Conservation (phyloP, 495 filamentous ascomycete genomes). For the Aspergillus wentii region DNA sequence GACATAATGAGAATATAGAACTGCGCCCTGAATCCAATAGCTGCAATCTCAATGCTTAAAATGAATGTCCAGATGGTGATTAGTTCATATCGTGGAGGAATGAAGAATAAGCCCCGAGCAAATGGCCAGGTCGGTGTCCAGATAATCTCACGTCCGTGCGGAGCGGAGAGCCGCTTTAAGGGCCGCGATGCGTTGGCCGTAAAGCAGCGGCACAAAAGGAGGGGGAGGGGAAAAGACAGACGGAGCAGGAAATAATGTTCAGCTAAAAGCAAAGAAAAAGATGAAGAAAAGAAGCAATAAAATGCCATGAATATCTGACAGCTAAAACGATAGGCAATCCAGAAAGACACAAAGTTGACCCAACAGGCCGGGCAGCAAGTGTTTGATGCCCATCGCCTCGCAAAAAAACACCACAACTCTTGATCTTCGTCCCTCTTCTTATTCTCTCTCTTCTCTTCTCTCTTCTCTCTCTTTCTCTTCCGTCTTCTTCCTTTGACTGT, state of each 20-base stretch:
- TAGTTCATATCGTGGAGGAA: too few species aligned
- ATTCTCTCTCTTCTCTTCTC: conserved; percentile 8
- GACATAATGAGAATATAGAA: too few species aligned
- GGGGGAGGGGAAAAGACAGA: conserved; percentile 16
- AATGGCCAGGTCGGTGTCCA: too few species aligned
- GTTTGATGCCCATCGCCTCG: conserved; percentile 7
- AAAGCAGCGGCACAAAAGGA: conserved; percentile 14
- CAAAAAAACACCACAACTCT: background rate
- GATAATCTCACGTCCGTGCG: background rate
- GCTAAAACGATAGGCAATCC: too few species aligned
- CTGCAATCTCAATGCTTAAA: too few species aligned
- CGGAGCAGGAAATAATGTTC: too few species aligned
- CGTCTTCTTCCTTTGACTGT: conserved; percentile 1
- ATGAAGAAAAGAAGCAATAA: conserved; percentile 2
- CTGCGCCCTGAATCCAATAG: too few species aligned
- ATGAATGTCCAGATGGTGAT: too few species aligned
- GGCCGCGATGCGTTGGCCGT: conserved; percentile 15
- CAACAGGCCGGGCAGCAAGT: conserved; percentile 3
- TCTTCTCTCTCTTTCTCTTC: conserved; percentile 4
- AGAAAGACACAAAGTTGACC: too few species aligned
- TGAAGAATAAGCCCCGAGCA: too few species aligned
- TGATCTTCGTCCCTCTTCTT: conserved; percentile 1
- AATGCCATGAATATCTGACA: too few species aligned
- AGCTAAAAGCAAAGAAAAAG: too few species aligned
- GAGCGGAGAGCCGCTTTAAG: conserved; percentile 10